Percentiles rank a stretch among this genome's conserved stretches.
Evolutionary conservation across 192 early-diverging fungal genomes (phyloP).

Genomic region (Backusella macrospora): DNA sequence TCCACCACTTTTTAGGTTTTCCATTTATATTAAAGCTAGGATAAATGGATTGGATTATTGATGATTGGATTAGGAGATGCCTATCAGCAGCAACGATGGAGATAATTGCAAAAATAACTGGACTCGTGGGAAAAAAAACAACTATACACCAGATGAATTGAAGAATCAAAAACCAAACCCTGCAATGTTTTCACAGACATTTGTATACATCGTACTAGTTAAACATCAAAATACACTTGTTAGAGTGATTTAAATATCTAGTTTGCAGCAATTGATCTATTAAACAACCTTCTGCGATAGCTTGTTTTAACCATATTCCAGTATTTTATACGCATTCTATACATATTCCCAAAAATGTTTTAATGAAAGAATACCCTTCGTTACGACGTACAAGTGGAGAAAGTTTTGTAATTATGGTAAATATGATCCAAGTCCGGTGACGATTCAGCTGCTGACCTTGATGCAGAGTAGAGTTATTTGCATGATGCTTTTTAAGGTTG

Average conservation of each 20-base stretch:
- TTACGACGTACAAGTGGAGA: background rate
- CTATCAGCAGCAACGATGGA: background rate
- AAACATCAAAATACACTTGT: background rate
- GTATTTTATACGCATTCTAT: background rate
- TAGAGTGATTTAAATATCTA: background rate
- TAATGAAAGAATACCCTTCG: constrained; percentile 1
- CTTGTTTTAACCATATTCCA: background rate
- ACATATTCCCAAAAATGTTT: background rate
- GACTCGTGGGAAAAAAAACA: constrained; percentile 9
- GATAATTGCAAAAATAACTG: constrained; percentile 13
- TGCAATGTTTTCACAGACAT: background rate
- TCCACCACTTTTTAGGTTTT: constrained; percentile 14
- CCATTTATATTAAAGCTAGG: constrained; percentile 10
- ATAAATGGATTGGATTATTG: background rate
- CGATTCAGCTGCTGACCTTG: background rate
- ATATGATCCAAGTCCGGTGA: constrained; percentile 1
- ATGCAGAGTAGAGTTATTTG: background rate
- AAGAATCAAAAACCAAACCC: background rate
- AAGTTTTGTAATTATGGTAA: background rate
- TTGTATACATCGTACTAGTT: background rate
- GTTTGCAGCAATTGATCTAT: background rate
- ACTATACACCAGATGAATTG: background rate
- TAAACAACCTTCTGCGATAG: background rate
- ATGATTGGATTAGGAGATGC: constrained; percentile 13
- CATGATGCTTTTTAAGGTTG: background rate